Evolutionary conservation across 106 monocot genomes (phyloP), one percentile per base, ranked within the genome.

Genomic region (Vanilla planifolia): DNA sequence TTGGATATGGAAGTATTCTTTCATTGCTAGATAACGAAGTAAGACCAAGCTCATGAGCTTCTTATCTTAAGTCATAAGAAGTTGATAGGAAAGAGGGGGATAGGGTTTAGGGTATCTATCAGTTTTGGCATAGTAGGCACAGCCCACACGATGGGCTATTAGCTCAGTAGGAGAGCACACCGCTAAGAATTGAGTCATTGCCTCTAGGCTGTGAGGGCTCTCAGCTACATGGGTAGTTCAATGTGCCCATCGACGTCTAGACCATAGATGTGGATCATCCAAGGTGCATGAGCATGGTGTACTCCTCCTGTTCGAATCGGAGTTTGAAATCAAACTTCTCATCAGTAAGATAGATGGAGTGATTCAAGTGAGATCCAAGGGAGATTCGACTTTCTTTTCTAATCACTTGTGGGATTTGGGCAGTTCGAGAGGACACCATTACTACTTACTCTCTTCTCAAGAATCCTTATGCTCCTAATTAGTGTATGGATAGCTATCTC

Each of bases 1-100:
- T 41, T n/a, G n/a, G n/a, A n/a, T n/a, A n/a, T n/a, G n/a, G n/a
- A n/a, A n/a, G n/a, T 46, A 7, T 46, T 46, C 46, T 46, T 46
- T 46, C 17, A 19, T 46, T 46, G n/a, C 46, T 19, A 5, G 17
- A 46, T 19, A 6, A 21, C 21, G 46, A 40, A 40, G 39, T 40
- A 46, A 46, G 46, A 46, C n/a, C 19, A 46, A 20, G 46, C n/a
- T 21, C 46, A 20, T 46, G 46, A 46, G 46, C 46, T 46, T 46
- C n/a, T 46, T 46, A 20, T 46, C 19, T 7, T 45, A 40, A 0
- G n/a, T n/a, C n/a, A n/a, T n/a, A n/a, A n/a, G n/a, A n/a, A n/a
- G n/a, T n/a, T n/a, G 0, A 40, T 40, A 6, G 0, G 10, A n/a
- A n/a, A n/a, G n/a, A n/a, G n/a, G n/a, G n/a, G n/a, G n/a, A n/a